Conservation (phyloP, 805 yeast species). For the Yarrowia phangngaensis region DNA sequence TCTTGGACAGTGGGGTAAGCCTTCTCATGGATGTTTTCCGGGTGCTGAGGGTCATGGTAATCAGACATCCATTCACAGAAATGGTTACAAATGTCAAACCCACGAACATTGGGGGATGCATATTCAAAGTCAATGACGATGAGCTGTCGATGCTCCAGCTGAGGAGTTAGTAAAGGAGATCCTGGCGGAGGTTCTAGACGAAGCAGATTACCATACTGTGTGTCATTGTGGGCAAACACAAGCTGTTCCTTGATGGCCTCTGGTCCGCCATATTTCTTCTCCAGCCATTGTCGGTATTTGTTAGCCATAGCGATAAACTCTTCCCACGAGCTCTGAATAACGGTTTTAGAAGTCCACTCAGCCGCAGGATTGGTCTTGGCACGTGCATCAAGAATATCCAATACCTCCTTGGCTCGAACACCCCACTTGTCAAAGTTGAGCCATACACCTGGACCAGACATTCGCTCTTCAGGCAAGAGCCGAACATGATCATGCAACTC, state of each 20-base stretch:
- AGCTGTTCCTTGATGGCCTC: conserved; percentile 46
- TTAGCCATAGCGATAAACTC: conserved; percentile 49
- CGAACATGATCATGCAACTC: conserved; percentile 82
- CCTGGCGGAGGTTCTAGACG: conserved; percentile 50
- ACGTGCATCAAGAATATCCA: conserved; percentile 42
- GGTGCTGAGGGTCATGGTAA: conserved; percentile 61
- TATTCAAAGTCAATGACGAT: conserved; percentile 97
- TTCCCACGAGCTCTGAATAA: conserved; percentile 44
- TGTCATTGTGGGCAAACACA: conserved; percentile 91
- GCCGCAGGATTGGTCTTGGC: conserved; percentile 39
- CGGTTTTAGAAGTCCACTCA: conserved; percentile 28
- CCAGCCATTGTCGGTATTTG: conserved; percentile 62
- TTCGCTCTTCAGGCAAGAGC: conserved; percentile 54
- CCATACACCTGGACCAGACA: conserved; percentile 68
- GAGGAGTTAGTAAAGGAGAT: conserved; percentile 50
- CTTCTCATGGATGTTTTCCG: conserved; percentile 53
- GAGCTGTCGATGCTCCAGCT: conserved; percentile 60
- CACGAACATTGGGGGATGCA: conserved; percentile 85
- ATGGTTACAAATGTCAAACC: conserved; percentile 88
- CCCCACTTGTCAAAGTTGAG: conserved; percentile 68
- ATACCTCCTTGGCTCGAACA: conserved; percentile 44
- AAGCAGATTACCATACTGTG: conserved; percentile 91
- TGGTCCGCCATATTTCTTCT: conserved; percentile 46
- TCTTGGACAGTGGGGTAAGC: conserved; percentile 67
- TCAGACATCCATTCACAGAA: conserved; percentile 97